Evolutionary conservation across 768 basidiomycete species (phyloP).

Genomic region (Hericium rajendrae): DNA sequence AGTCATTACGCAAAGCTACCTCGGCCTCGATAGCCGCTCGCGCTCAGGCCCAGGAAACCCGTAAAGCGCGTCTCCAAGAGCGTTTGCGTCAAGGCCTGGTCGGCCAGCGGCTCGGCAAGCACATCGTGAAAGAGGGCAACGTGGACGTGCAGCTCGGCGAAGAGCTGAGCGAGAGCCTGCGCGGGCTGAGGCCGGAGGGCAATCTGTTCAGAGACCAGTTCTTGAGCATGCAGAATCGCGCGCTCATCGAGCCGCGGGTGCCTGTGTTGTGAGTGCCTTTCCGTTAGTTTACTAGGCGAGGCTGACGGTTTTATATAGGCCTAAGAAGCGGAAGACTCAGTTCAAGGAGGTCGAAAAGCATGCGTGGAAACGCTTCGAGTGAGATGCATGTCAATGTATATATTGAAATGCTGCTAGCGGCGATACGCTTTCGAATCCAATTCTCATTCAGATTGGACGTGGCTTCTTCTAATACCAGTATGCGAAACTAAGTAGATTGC

Average conservation of each 20-base stretch:
- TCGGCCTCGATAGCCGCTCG: slow-evolving; percentile 29
- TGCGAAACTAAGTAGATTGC: too few species aligned
- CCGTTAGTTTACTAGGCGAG: not conserved
- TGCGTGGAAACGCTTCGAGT: slow-evolving; percentile 67
- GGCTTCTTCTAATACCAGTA: too few species aligned
- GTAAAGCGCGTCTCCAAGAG: slow-evolving; percentile 34
- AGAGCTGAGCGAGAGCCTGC: slow-evolving; percentile 76
- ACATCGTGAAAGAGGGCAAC: slow-evolving; percentile 55
- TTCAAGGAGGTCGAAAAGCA: slow-evolving; percentile 69
- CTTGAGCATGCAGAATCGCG: slow-evolving; percentile 78
- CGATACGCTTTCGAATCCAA: too few species aligned
- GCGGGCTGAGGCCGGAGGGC: slow-evolving; percentile 87
- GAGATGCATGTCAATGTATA: too few species aligned
- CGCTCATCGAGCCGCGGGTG: slow-evolving; percentile 79
- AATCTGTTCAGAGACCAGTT: slow-evolving; percentile 89
- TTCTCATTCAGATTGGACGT: too few species aligned
- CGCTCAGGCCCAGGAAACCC: slow-evolving; percentile 27
- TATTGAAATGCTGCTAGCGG: too few species aligned
- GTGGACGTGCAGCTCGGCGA: slow-evolving; percentile 88
- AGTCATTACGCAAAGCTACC: slow-evolving; percentile 38
- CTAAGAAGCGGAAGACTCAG: slow-evolving; percentile 40
- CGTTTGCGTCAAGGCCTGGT: slow-evolving; percentile 50
- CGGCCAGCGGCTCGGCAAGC: slow-evolving; percentile 73
- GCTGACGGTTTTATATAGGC: slow-evolving; percentile 25
- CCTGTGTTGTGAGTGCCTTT: slow-evolving; percentile 52